Conservation (phyloP, 305 asterid species). For the Rubia tinctorum region DNA sequence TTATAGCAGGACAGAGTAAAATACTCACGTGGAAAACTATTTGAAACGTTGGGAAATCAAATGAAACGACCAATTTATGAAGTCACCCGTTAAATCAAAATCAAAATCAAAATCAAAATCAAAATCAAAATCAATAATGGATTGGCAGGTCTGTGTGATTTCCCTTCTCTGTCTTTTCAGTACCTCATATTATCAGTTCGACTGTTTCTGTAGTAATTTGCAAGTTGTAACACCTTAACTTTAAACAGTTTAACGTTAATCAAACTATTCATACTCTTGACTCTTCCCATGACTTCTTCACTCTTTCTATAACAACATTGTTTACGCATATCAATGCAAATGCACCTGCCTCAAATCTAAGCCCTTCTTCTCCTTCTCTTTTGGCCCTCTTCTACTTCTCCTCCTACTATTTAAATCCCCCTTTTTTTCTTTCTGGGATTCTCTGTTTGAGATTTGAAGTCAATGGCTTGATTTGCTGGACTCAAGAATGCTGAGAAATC, state of each 20-base stretch:
- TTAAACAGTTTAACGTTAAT: background rate
- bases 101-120: too few relatives aligned
- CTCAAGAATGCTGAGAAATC: conserved; percentile 10
- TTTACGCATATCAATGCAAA: conserved; percentile 11
- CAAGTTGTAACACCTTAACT: background rate
- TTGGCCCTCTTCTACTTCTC: conserved; percentile 6
- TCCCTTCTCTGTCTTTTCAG: conserved; percentile 1
- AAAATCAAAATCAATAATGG: background rate
- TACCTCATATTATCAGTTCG: background rate
- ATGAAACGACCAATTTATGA: background rate
- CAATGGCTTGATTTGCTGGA: conserved; percentile 9
- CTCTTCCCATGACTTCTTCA: background rate
- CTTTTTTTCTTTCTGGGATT: background rate
- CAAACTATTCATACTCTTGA: background rate
- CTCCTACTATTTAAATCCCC: background rate
- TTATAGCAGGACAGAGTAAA: too few relatives aligned
- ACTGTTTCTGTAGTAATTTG: background rate
- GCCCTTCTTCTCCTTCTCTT: conserved; percentile 15
- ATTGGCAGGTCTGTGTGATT: conserved; percentile 2
- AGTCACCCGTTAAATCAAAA: background rate
- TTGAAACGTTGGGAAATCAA: background rate
- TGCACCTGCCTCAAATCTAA: conserved; percentile 12
- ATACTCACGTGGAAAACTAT: background rate
- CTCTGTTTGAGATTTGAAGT: background rate
- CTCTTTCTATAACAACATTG: background rate